Evolutionary conservation across 495 filamentous ascomycete genomes (phyloP).

Genomic region (Xylaria grammica): DNA sequence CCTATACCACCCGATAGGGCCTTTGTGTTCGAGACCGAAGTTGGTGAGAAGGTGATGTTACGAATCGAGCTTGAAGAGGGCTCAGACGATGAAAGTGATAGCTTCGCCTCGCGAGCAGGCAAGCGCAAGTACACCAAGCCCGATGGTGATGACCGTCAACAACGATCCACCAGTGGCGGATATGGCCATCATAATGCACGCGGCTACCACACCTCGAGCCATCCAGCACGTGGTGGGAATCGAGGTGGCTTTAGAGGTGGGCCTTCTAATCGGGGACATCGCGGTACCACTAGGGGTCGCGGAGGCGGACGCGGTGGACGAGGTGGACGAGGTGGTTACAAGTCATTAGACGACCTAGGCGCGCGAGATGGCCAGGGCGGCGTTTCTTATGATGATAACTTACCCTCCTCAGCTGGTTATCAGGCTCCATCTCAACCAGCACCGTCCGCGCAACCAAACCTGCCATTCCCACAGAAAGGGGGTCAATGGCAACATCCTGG

Average conservation of each 20-base stretch:
- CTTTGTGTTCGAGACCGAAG: constrained; percentile 74
- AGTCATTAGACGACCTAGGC: constrained; percentile 52
- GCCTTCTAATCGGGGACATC: constrained; percentile 28
- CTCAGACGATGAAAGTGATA: constrained; percentile 63
- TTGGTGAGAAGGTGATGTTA: constrained; percentile 85
- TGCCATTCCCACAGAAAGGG: constrained; percentile 30
- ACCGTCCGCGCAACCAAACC: constrained; percentile 27
- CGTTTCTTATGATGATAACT: constrained; percentile 50
- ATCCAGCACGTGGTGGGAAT: constrained; percentile 56
- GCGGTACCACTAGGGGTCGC: constrained; percentile 30
- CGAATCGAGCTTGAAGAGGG: constrained; percentile 74
- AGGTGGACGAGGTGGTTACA: constrained; percentile 51
- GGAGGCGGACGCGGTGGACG: constrained; percentile 48
- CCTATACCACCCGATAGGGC: constrained; percentile 68
- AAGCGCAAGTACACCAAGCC: constrained; percentile 58
- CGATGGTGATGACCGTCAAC: constrained; percentile 54
- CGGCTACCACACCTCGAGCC: constrained; percentile 42
- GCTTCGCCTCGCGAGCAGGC: constrained; percentile 57
- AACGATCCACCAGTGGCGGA: constrained; percentile 35
- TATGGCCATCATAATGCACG: constrained; percentile 41
- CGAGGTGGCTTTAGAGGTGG: constrained; percentile 42
- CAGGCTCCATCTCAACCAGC: constrained; percentile 26
- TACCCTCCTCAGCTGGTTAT: constrained; percentile 26
- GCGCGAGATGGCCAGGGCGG: constrained; percentile 37
- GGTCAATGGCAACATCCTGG: constrained; percentile 30